Evolutionary conservation across 306 rosid genomes (phyloP).

Genomic region (Ochetophila trinervis): DNA sequence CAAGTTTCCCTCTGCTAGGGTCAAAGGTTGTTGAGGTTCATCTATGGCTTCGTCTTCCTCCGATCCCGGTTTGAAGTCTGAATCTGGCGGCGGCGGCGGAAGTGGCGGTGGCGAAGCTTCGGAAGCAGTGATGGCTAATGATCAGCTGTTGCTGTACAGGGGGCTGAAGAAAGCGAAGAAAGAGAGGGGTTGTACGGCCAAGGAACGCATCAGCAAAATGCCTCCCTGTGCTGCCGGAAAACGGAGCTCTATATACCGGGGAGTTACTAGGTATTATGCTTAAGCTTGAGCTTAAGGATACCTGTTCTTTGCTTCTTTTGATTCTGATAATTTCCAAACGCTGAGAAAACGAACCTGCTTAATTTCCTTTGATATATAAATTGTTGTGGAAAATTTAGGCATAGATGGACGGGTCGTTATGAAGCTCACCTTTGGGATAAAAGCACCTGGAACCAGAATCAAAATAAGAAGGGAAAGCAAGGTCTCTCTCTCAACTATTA

Average conservation of each 20-base stretch:
- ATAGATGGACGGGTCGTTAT: constrained; percentile 99
- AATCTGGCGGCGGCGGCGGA: constrained; percentile 35
- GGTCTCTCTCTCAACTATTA: constrained; percentile 42
- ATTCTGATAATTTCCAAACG: not conserved
- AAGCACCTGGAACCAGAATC: constrained; percentile 98
- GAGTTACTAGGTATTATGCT: constrained; percentile 81
- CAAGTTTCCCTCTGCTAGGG: constrained; percentile 34
- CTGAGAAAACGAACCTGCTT: not conserved
- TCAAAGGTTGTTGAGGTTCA: constrained; percentile 11
- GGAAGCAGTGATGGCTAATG: constrained; percentile 50
- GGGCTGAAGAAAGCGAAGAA: constrained; percentile 92
- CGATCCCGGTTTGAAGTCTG: constrained; percentile 67
- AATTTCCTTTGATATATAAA: not conserved
- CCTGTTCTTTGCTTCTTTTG: not conserved
- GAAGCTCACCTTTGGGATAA: constrained; percentile 99
- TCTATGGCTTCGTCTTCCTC: constrained; percentile 90
- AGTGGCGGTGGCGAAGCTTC: constrained; percentile 35
- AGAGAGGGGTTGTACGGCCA: constrained; percentile 93
- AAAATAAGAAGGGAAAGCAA: constrained; percentile 99
- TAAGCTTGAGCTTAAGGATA: not conserved
- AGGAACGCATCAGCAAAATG: constrained; percentile 97
- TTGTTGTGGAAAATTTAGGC: constrained; percentile 49
- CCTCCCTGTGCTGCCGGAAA: constrained; percentile 98
- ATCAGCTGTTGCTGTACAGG: constrained; percentile 68
- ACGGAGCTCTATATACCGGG: constrained; percentile 97